Base-by-base conservation (phyloP, 257 asterid species). In the Solanum lycopersicoides region DNA sequence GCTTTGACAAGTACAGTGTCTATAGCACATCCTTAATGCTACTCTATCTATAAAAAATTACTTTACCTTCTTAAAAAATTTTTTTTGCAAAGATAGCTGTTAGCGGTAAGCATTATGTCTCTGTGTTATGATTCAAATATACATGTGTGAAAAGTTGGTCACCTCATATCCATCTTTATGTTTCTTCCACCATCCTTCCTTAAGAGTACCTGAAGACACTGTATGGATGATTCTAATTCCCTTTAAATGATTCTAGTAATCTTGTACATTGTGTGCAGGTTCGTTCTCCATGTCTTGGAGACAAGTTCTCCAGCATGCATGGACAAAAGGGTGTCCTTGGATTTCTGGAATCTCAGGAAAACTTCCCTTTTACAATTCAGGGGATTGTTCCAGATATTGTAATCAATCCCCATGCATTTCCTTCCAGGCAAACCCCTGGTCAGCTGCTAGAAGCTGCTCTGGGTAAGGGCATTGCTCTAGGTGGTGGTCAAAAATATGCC, bases 301-400 rank as follows among this genome's bases (percentile, higher is more conserved):
- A 95, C 91, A 97, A 97, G 85, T 97, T 95, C 83, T 95, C 99
- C 2, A 97, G 99, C 92, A 96, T 97, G 99, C 99, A 97, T 83
- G 98, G 99, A 74, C 98, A 97, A 89, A 97, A 97, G 92, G 99
- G 99, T 86, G 99, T 97, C 83, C 88, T 97, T 63, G 99, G 99
- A 50, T 94, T 93, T 89, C 91, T 95, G 88, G 99, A 97, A 85
- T 93, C 95, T 45, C 99, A 94, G 86, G 99, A 95, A 86, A 97
- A 95, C 90, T 95, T 97, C 87, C 98, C 98, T 60, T 97, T 97
- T 84, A 95, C 97, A 6, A 88, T 65, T 85, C 94, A 97, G 76
- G 99, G 99, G 76, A 92, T 97, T 75, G 99, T 97, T 86, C 99
- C 99, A 9, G 99, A 97, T 87, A 93, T 97, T 69, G 98, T 97